These are phyloP conservation scores for Tulasnella sp. DNA, from an alignment of 768 basidiomycete genomes.

Conservation along the genomic window DNA sequence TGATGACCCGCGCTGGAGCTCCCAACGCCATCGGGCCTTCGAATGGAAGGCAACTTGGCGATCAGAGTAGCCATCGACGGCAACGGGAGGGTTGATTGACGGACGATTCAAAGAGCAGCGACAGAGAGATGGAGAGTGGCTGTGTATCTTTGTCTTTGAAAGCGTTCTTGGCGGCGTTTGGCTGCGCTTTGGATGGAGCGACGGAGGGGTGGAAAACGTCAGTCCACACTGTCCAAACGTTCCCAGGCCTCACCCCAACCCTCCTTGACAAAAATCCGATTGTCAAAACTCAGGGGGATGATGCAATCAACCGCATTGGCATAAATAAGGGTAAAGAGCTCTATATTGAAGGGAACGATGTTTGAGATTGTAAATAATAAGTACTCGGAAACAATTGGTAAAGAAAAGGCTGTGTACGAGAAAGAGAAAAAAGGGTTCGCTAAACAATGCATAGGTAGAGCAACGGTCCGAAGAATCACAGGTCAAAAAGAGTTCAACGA, in stretches of 20 bases:
- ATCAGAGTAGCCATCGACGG: conserved; percentile 7
- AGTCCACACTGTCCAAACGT: neutral
- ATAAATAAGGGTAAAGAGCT: neutral
- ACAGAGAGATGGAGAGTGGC: neutral
- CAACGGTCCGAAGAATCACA: neutral
- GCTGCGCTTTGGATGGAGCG: neutral
- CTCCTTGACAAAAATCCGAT: neutral
- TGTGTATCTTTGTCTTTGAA: neutral
- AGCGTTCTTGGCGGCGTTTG: neutral
- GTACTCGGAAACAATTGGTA: neutral
- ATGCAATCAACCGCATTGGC: neutral
- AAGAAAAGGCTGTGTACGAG: neutral
- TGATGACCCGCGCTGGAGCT: neutral
- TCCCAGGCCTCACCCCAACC: neutral
- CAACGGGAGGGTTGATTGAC: neutral
- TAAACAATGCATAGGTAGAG: neutral
- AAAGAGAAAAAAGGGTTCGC: neutral
- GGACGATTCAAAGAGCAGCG: neutral
- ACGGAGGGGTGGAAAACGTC: neutral
- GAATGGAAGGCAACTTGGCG: neutral
- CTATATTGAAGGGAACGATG: neutral
- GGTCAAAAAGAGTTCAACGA: neutral
- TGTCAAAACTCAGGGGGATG: neutral
- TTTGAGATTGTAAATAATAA: neutral
- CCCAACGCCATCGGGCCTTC: neutral